Base-by-base conservation (phyloP, 441 rosid species). In the Populus hybrid region DNA sequence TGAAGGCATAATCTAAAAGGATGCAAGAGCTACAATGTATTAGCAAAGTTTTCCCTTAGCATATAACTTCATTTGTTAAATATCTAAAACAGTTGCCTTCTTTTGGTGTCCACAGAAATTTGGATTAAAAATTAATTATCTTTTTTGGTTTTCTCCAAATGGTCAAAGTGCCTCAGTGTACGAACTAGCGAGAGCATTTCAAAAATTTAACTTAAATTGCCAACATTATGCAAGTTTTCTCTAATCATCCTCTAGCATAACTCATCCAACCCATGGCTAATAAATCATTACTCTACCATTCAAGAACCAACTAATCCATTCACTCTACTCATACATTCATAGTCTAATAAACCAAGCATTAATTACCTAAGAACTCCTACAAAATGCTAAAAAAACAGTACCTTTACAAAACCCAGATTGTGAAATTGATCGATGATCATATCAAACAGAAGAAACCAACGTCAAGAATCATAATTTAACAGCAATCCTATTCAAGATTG, bases 321-420 rank as follows among this genome's bases (percentile, higher is more conserved):
- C 11, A 61, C 23, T 21, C 66, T 23, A 21, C 28, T 61, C 66
- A 9, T 61, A 61, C 28, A 61, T 4, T 21, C 66, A 23, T 9
- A 61, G 66, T 61, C 28, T 21, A 21, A 61, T 61, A 61, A 21
- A 21, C 28, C 28, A 61, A 61, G 66, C 28, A 61, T 61, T 61
- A 12, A 9, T 61, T 9, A 61, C 66, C 0, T 9, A 21, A 61
- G 66, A 61, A 4, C 9, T 21, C 28, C 14, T 9, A 3, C 6
- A 21, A 3, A 9, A 8, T 23, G 14, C 24, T 40, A n/a, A 23
- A 0, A 21, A 30, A n/a, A 53, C 11, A 26, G 26, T 7, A 59
- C 26, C 28, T 61, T 59, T n/a, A 46, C 59, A 7, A 40, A 63
- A 75, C 71, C 40, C 70, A 75, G 28, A 66, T 75, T 32, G 21